Base-by-base conservation (phyloP, 2,329 filamentous ascomycete genomes). In the Aspergillus bombycis region DNA sequence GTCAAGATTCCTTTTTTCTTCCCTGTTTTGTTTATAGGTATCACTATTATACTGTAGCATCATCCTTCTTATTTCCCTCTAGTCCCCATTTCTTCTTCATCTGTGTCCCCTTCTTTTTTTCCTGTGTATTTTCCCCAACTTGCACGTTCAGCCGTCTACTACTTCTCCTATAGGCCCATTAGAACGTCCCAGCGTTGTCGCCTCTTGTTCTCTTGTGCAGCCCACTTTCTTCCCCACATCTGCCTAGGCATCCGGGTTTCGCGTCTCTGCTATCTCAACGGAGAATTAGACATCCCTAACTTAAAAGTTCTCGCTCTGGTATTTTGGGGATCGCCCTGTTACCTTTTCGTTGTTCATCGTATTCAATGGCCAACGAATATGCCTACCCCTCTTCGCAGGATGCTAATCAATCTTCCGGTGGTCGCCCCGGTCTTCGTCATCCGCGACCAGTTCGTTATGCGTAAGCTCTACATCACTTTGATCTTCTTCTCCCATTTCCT, bases 361-460 rank as follows among this genome's bases (percentile, higher is more conserved):
- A 63, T 68, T 66, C 68, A 66, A 72, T 72, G 70, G 68, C 71
- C 63, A 60, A 61, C 65, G 63, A 68, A 60, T 67, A 63, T 66
- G 65, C 62, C 61, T 61, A 65, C 52, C 50, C 61, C 62, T 57
- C 60, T 54, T 30, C 62, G 53, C 65, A 65, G 66, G 67, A 67
- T 67, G 66, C 60, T 62, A 62, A 60, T 60, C 66, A 64, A 64
- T 62, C 36, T 55, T 46, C 67, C 56, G 61, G 53, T 58, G 60
- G 65, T 43, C 63, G 55, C 23, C 60, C 65, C 43, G 60, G 58
- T 41, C 53, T 63, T 61, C 65, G 65, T 48, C 62, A 60, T 54
- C 57, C 62, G 19, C 68, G 62, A 34, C 69, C 70, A 26, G 64
- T 61, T 62, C 72, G 73, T 60, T 72, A 73, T 68, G 68, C 68